Base-by-base conservation (phyloP, 2,329 filamentous ascomycete genomes). In the Dactylellina leptospora region DNA sequence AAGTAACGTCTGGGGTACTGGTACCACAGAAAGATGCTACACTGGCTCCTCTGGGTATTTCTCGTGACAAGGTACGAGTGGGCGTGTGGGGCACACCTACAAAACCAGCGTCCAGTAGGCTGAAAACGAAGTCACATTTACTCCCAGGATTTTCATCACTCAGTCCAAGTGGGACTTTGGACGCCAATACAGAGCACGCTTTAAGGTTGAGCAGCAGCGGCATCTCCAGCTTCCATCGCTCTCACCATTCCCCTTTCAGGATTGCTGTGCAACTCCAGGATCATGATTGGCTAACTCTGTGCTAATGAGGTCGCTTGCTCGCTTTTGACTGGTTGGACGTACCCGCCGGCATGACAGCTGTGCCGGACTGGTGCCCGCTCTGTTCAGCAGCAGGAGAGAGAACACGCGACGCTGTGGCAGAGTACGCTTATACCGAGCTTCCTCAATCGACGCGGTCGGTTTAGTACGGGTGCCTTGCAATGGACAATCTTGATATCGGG, bases 1-100 rank as follows among this genome's bases (percentile, higher is more conserved):
- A 71, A 71, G 66, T 58, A 71, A 71, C 38, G 25, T 63, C 66
- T 62, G 66, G 66, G 66, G 66, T 71, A 71, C 58, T 71, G 66
- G 66, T 71, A 71, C 66, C 58, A 36, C 58, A 62, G 33, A 30
- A 45, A 38, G 66, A 36, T 71, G 51, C 66, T 58, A 58, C 66
- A 58, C 66, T 71, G 51, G 66, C 66, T 71, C 53, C 23, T 53
- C 50, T 63, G 58, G 66, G 66, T 71, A 71, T 71, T 63, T 63
- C 51, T 58, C 42, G 51, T 51, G 58, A 56, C 66, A 56, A 59
- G 66, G 66, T 71, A 71, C 58, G 42, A 30, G 36, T 56, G 56
- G 28, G 22, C 58, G 28, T 30, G 51, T 45, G 58, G 16, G 64
- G 27, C 58, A 56, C 51, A 58, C 50, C 42, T 33, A 22, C 50